Percentiles rank a stretch among this genome's conserved stretches.
phyloP scores from a whole-genome alignment of 257 asterid genomes.

The Nicotiana tomentosiformis region DNA sequence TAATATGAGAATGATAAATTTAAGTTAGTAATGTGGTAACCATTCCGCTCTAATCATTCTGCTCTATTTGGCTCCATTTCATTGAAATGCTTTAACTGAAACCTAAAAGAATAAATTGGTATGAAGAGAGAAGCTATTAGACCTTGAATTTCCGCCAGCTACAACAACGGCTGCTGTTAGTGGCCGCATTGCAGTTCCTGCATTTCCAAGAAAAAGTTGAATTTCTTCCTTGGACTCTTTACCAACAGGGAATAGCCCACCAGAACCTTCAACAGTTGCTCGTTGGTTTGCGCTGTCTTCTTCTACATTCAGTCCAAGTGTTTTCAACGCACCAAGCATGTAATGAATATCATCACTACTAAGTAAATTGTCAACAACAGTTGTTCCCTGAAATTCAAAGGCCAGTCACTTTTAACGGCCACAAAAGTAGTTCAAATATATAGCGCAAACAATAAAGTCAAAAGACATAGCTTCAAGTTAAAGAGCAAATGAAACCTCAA shows the following conservation, averaged over 20 bases:
- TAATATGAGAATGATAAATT: background rate
- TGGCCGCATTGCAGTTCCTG: slow-evolving; percentile 99
- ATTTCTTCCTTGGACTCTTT: slow-evolving; percentile 69
- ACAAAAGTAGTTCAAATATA: background rate
- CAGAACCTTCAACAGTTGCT: slow-evolving; percentile 78
- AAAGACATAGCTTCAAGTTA: background rate
- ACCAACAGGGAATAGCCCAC: slow-evolving; percentile 77
- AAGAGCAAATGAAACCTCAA: background rate
- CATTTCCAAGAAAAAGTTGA: slow-evolving; percentile 95
- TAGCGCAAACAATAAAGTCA: background rate
- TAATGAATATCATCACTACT: slow-evolving; percentile 87
- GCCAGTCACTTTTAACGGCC: background rate
- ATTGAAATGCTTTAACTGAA: background rate
- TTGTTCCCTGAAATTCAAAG: slow-evolving; percentile 55
- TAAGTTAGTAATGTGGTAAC: background rate
- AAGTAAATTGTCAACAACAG: slow-evolving; percentile 83
- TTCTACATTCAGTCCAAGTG: slow-evolving; percentile 79
- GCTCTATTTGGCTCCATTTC: background rate
- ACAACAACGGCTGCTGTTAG: slow-evolving; percentile 92
- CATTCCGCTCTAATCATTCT: background rate
- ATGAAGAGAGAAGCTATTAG: slow-evolving; percentile 2
- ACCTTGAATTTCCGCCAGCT: slow-evolving; percentile 94
- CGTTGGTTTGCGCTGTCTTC: slow-evolving; percentile 62
- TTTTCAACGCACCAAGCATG: slow-evolving; percentile 86
- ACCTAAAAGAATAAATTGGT: background rate